phyloP scores from a whole-genome alignment of 371 early-diverging fungal genomes.

The Mucor velutinosus region DNA sequence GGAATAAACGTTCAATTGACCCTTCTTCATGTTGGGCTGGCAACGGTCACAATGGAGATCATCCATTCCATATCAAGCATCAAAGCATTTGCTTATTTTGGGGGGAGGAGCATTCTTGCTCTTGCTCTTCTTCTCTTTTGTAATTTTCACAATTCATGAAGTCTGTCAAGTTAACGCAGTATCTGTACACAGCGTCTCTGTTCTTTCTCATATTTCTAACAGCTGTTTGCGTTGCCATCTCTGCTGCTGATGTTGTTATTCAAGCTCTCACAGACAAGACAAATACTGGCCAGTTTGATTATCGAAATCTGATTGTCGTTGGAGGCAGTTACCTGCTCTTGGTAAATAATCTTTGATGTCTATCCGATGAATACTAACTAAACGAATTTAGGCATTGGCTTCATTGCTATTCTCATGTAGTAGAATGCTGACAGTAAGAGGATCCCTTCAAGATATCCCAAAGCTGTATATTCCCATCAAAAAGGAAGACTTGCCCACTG shows the following conservation, averaged over 20 bases:
- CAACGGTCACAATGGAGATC: neutral
- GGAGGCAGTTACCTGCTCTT: constrained; percentile 58
- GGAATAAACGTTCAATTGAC: neutral
- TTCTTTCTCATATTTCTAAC: constrained; percentile 38
- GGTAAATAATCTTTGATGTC: constrained; percentile 21
- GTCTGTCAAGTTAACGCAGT: constrained; percentile 22
- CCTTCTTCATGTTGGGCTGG: neutral
- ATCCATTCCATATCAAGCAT: neutral
- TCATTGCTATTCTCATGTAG: constrained; percentile 58
- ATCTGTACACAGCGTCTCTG: constrained; percentile 42
- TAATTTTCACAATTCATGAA: constrained; percentile 16
- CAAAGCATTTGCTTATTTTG: constrained; percentile 1
- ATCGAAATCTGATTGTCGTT: constrained; percentile 60
- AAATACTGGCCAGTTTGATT: constrained; percentile 40
- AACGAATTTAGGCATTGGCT: constrained; percentile 29
- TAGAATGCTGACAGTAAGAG: constrained; percentile 57
- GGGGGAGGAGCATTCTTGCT: neutral
- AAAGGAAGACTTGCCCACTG: constrained; percentile 66
- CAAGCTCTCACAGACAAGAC: constrained; percentile 55
- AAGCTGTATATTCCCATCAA: constrained; percentile 71
- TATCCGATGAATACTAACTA: neutral
- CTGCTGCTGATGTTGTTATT: constrained; percentile 64
- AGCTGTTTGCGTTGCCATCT: constrained; percentile 59
- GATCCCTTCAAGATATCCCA: constrained; percentile 68
- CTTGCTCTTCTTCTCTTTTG: neutral